phyloP scores from a whole-genome alignment of 1,284 basidiomycete species.

The Moesziomyces parantarcticus region DNA sequence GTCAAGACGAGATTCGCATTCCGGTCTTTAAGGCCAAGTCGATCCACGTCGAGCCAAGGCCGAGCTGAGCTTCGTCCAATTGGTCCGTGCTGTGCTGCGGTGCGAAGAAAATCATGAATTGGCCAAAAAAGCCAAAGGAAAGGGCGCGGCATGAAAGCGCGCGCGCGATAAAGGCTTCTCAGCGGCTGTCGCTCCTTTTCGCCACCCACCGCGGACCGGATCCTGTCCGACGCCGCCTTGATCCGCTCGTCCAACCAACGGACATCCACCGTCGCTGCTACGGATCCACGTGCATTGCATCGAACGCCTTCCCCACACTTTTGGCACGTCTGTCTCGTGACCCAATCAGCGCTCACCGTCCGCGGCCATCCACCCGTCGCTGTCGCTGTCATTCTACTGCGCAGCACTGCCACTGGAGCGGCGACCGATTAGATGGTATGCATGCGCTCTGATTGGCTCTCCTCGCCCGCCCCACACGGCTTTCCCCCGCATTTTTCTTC shows the following conservation, averaged over 20 bases:
- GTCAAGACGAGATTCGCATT: too few species aligned
- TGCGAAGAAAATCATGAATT: too few species aligned
- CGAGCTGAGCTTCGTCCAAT: too few species aligned
- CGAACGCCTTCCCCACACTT: not conserved
- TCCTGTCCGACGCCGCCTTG: conserved; percentile 31
- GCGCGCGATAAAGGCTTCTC: too few species aligned
- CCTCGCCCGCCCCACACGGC: too few species aligned
- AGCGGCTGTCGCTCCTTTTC: too few species aligned
- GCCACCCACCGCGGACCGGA: conserved; percentile 36
- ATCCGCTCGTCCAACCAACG: not conserved
- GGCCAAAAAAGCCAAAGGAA: too few species aligned
- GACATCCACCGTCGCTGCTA: not conserved
- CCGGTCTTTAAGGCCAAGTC: not conserved
- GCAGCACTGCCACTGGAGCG: too few species aligned
- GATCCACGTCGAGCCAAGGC: too few species aligned
- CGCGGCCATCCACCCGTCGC: not conserved
- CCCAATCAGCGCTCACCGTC: not conserved
- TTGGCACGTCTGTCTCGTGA: not conserved
- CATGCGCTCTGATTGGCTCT: not conserved
- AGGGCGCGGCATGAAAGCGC: too few species aligned
- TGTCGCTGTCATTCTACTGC: not conserved
- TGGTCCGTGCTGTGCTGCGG: too few species aligned
- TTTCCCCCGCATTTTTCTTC: conserved; percentile 2
- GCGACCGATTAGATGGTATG: too few species aligned
- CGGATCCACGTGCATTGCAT: not conserved